A percentile compares a stretch with the other conserved stretches of the same genome.
Conservation (phyloP, 23 red algal species). For the Agarophyton chilense region DNA sequence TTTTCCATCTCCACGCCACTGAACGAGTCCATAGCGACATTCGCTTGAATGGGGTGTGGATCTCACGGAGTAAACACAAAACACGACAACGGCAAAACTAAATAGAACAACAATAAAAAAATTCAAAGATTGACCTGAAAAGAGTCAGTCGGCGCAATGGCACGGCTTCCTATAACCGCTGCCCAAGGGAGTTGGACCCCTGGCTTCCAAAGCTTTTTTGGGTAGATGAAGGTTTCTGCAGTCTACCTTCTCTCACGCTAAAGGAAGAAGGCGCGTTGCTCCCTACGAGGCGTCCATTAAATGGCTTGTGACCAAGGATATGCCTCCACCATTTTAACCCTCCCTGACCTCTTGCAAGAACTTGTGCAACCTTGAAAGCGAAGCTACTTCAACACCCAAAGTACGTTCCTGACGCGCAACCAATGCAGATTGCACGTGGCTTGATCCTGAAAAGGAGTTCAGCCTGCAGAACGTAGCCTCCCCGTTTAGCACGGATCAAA, state of each 20-base stretch:
- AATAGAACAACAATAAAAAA: neutral
- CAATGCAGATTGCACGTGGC: neutral
- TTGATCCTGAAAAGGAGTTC: constrained; percentile 2
- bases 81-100: neutral
- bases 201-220: constrained; percentile 10
- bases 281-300: constrained; percentile 5
- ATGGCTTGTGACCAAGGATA: constrained; percentile 32
- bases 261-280: constrained; percentile 1
- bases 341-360: constrained; percentile 1
- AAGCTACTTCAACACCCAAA: neutral
- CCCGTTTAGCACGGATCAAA: neutral
- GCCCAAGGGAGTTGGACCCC: neutral
- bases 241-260: constrained; percentile 17
- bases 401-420: neutral
- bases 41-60: neutral
- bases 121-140: no score
- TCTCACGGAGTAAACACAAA: neutral
- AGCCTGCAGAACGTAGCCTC: neutral
- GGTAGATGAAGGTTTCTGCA: constrained; percentile 21
- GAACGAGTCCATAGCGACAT: neutral
- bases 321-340: neutral
- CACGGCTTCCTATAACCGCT: neutral
- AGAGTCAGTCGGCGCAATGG: neutral
- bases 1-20: constrained; percentile 20
- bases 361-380: neutral